Evolutionary conservation across 2,329 filamentous ascomycete genomes (phyloP).

Genomic region (Aspergillus cejpii): DNA sequence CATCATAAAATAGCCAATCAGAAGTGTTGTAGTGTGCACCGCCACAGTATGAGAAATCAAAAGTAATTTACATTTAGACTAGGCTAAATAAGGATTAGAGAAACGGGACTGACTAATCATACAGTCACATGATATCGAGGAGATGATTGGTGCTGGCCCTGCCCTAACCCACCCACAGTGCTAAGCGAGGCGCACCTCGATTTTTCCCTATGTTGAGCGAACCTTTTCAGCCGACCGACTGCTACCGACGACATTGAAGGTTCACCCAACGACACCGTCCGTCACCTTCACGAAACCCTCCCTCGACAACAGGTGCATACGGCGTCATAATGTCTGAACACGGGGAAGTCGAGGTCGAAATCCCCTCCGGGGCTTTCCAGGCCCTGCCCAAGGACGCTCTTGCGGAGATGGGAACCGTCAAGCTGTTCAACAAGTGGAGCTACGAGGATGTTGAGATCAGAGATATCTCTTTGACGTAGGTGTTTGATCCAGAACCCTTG

Average conservation of each 20-base stretch:
- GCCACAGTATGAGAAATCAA: conserved; percentile 15
- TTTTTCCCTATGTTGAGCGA: conserved; percentile 32
- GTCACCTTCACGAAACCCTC: conserved; percentile 35
- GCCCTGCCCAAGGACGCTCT: conserved; percentile 90
- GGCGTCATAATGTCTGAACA: conserved; percentile 76
- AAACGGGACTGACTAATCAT: neutral
- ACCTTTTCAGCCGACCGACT: conserved; percentile 34
- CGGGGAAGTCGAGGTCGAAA: conserved; percentile 90
- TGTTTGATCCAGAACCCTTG: conserved; percentile 27
- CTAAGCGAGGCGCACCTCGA: conserved; percentile 42
- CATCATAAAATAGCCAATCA: conserved; percentile 10
- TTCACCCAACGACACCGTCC: conserved; percentile 37
- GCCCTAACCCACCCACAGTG: conserved; percentile 38
- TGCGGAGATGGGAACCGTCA: conserved; percentile 82
- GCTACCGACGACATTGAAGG: conserved; percentile 32
- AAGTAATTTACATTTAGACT: neutral
- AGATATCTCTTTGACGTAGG: conserved; percentile 99
- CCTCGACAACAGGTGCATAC: conserved; percentile 36
- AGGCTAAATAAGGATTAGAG: conserved; percentile 6
- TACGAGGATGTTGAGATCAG: conserved; percentile 99
- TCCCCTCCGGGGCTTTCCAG: conserved; percentile 60
- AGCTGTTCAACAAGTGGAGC: conserved; percentile 97
- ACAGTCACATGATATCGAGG: conserved; percentile 19
- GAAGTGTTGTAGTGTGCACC: conserved; percentile 8
- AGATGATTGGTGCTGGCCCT: conserved; percentile 24